Percentiles rank a stretch among this genome's conserved stretches.
These are phyloP conservation scores for Castanea mollissima DNA, from an alignment of 306 rosid species.

Conservation along the genomic window DNA sequence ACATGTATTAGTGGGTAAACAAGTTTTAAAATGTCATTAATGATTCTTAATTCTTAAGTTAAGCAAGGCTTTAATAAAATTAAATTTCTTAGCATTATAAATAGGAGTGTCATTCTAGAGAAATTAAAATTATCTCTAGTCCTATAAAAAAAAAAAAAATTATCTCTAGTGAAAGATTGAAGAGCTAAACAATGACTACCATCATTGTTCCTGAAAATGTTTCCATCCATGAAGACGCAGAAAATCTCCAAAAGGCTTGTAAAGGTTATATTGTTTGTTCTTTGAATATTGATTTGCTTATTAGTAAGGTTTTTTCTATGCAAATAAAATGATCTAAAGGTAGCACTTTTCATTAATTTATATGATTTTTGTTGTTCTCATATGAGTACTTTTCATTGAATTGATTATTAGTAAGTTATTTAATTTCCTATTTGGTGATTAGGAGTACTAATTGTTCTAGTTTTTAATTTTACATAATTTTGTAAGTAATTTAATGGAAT, in stretches of 20 bases:
- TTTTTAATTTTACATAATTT: background rate
- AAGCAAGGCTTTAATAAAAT: background rate
- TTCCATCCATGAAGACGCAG: conserved; percentile 61
- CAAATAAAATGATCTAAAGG: no score
- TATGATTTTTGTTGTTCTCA: no score
- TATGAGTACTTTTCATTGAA: no score
- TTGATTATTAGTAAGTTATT: background rate
- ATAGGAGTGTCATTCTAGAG: background rate
- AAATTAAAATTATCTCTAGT: background rate
- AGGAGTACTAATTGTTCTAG: background rate
- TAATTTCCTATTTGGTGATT: background rate
- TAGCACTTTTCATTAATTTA: no score
- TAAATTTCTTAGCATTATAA: background rate
- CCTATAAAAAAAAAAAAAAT: no score
- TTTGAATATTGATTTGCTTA: background rate
- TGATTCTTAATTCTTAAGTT: background rate
- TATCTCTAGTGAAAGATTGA: background rate
- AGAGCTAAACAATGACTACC: conserved; percentile 46
- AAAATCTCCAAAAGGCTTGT: conserved; percentile 50
- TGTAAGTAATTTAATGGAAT: no score
- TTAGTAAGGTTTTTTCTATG: no score
- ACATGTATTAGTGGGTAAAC: background rate
- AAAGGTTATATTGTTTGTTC: conserved; percentile 33
- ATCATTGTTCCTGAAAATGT: conserved; percentile 34
- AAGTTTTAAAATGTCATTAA: background rate